Evolutionary conservation across 495 filamentous ascomycete species (phyloP), one percentile per base, ranked within the genome.

Genomic region (Penicillium coprophilum): DNA sequence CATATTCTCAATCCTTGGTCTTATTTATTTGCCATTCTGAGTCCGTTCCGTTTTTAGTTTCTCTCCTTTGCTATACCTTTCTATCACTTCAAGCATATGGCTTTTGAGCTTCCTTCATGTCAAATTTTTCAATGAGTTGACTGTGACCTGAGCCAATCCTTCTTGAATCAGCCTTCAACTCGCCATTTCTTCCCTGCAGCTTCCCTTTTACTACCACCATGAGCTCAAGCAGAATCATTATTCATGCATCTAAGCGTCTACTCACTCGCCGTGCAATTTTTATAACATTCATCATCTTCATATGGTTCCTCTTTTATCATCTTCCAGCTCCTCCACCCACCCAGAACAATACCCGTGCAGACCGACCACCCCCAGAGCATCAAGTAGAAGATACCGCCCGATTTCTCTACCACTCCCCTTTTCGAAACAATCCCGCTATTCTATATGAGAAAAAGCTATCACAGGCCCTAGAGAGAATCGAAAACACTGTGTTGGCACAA

Each of bases 301-400:
- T 50, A 13, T 50, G 48, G 48, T 27, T 50, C 24, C 32, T 50
- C 36, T 50, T 39, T 5, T 17, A 17, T 28, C 48, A 50, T 8
- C 48, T 50, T 15, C 48, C 48, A 50, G 27, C 21, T 39, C 48
- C 48, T 17, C 48, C 48, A 10, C 6, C 23, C 32, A 50, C 48
- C 23, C 21, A 50, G 20, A 50, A 50, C 48, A 40, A 50, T 39
- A 38, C 21, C 23, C 34, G 48, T 1, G 34, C 34, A 13, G 48
- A 50, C 23, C 32, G 48, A 19, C 49, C 49, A 51, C 49, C 34
- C 1, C 49, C 49, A 28, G 27, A 41, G 23, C 21, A 51, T 20
- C 32, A 8, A 40, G 34, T 39, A 19, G 21, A 50, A 20, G 20
- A 38, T 4, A 36, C 2, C 1, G 11, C 48, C 2, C 32, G 23